Evolutionary conservation across 1,284 basidiomycete genomes (phyloP), one percentile per base, ranked within the genome.

Genomic region (Gymnopus androsaceus): DNA sequence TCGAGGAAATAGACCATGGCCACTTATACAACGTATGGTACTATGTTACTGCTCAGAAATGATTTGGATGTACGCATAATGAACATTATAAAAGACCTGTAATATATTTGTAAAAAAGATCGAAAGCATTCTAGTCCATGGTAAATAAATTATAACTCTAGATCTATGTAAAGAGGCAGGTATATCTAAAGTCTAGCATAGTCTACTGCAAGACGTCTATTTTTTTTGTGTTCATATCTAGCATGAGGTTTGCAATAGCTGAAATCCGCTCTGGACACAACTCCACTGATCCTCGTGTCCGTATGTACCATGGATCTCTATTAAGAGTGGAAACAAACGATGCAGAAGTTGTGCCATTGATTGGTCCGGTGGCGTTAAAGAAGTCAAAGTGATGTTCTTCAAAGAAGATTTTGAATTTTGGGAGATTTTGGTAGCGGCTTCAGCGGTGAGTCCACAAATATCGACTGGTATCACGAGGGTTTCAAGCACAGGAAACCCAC

Each of bases 401-500:
- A 69, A 56, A 23, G 52, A 47, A 33, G 55, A 41, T 25, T 63
- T 58, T n/a, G 47, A 19, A 23, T 59, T 55, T 34, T 54, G 17
- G 11, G 51, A 47, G 44, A 41, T 51, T 48, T 38, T 50, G 14
- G 15, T 46, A 25, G 53, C 36, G 19, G 21, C 40, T 21, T 58
- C 53, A n/a, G n/a, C 34, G 15, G 50, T 53, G 3, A 53, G 19
- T 3, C 42, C 45, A 27, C 40, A n/a, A 30, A 40, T 47, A 51
- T 58, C 41, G 3, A 61, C 30, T n/a, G 55, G 60, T 25, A 58
- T 54, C 14, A 56, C 47, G 19, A 83, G 74, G 19, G 57, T 71
- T 37, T 67, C 51, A 14, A 83, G 70, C 19, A 64, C 61, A 19
- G 66, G 67, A 55, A 72, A 69, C 50, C 66, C 68, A 19, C 59